These are phyloP conservation scores for Saccharomyces uvarum DNA, from an alignment of 1,139 yeast genomes.

Conservation along the genomic window DNA sequence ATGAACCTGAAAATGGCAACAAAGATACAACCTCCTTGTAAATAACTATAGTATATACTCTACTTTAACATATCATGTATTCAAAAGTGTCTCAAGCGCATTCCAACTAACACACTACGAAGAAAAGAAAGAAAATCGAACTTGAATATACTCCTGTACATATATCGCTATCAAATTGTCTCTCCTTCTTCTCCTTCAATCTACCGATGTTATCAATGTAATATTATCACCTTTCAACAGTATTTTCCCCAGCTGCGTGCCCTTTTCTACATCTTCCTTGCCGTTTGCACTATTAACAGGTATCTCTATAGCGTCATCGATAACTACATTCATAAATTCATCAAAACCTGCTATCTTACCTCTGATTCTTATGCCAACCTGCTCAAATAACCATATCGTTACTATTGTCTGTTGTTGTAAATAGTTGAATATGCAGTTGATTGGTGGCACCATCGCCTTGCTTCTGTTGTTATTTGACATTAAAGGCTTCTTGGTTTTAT, in stretches of 20 bases:
- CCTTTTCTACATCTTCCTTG: slow-evolving; percentile 23
- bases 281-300: slow-evolving; percentile 33
- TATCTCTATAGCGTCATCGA: slow-evolving; percentile 82
- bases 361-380: slow-evolving; percentile 65
- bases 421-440: slow-evolving; percentile 79
- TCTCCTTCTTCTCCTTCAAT: slow-evolving; percentile 2
- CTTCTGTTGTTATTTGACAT: slow-evolving; percentile 11
- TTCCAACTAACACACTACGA: neutral
- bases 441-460: slow-evolving; percentile 68
- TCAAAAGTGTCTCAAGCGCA: neutral
- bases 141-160: neutral
- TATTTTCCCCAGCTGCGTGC: slow-evolving; percentile 53
- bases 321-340: slow-evolving; percentile 94
- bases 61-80: neutral
- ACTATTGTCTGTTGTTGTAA: slow-evolving; percentile 77
- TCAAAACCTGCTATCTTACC: slow-evolving; percentile 89
- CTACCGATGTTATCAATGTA: slow-evolving; percentile 54
- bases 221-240: slow-evolving; percentile 91
- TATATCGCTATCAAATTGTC: neutral
- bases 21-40: neutral
- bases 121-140: neutral
- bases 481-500: neutral
- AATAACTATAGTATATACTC: neutral
- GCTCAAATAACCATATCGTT: slow-evolving; percentile 84
- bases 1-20: neutral